Evolutionary conservation across 2,329 filamentous ascomycete species (phyloP), one percentile per base, ranked within the genome.

Genomic region (Ceratocystis cacaofunesta): DNA sequence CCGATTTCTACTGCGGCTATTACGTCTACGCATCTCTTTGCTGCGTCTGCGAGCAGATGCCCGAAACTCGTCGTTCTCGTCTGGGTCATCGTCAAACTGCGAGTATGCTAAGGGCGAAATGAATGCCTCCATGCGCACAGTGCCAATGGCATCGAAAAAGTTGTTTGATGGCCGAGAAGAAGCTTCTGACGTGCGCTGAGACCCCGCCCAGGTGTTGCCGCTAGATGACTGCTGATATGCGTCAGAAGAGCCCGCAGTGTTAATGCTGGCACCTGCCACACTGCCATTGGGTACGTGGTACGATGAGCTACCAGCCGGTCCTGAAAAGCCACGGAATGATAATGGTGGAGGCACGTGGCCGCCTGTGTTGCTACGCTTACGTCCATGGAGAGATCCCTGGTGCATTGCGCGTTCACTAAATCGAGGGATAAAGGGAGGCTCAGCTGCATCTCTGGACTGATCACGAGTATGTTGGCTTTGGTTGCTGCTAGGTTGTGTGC

Each of bases 41-140:
- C 80, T 85, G 44, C 81, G 76, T 66, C 81, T 74, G 8, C 82
- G 76, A 10, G 77, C 76, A 4, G 76, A 73, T 60, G 78, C 76
- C 62, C 76, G 75, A 68, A 78, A 75, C 68, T 83, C 80, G 28
- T 82, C 80, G 25, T 76, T 73, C 68, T 82, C 80, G 64, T 80
- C 77, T 0, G 77, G 64, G 52, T 76, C 74, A 12, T 81, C 79
- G 12, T 77, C 75, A 63, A 79, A 76, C 32, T 76, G 76, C 1
- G 76, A 76, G 68, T 79, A 77, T 1, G 81, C 77, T 10, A 86
- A 73, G 0, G 84, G 84, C 70, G 79, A 85, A 70, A 99, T 95
- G 74, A 97, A 99, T 0, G 94, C 94, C 74, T 97, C 92, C 92
- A 99, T 97, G 32, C 94, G 85, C 60, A 97, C 85, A 1, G 92